Base-by-base conservation (phyloP, 1,139 yeast genomes). In the Geotrichum candidum region DNA sequence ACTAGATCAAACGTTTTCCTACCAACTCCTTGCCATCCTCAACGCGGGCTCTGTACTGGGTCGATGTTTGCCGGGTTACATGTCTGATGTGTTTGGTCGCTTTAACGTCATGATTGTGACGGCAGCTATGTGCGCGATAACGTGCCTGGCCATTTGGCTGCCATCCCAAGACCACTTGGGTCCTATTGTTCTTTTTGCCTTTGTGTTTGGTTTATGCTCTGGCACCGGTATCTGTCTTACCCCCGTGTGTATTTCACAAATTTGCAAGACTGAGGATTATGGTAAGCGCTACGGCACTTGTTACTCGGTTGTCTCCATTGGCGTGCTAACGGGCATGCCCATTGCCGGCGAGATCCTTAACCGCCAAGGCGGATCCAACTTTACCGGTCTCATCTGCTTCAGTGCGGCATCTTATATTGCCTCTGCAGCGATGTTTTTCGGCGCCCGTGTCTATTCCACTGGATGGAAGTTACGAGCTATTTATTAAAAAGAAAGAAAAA, bases 231-330 rank as follows among this genome's bases (percentile, higher is more conserved):
- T 81, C 57, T 76, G 84, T 25, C 65, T 82, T 64, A 75, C 80
- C 0, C 83, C 84, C 0, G 79, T 78, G 5, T 75, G 80, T 63
- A 73, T 79, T 22, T 74, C 79, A 0, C 90, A 86, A 71, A 84
- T 87, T 23, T 84, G 89, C 48, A 80, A 80, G 57, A 83, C 86
- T 1, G 83, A 83, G 53, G 82, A 80, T 61, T 86, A 86, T 68
- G 92, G 92, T 29, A 84, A 82, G 68, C 79, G 88, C 35, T 86
- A 84, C 68, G 88, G 91, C 0, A 85, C 89, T 0, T 79, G 86
- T 72, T 86, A 86, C 70, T 84, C 84, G 67, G 77, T 84, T 51
- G 84, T 85, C 54, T 81, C 88, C 9, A 82, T 85, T 68, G 83
- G 83, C 46, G 82, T 84, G 5, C 73, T 86, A 56, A 78, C 80